Conservation (phyloP, 495 filamentous ascomycete species). For the Neurospora sp. region DNA sequence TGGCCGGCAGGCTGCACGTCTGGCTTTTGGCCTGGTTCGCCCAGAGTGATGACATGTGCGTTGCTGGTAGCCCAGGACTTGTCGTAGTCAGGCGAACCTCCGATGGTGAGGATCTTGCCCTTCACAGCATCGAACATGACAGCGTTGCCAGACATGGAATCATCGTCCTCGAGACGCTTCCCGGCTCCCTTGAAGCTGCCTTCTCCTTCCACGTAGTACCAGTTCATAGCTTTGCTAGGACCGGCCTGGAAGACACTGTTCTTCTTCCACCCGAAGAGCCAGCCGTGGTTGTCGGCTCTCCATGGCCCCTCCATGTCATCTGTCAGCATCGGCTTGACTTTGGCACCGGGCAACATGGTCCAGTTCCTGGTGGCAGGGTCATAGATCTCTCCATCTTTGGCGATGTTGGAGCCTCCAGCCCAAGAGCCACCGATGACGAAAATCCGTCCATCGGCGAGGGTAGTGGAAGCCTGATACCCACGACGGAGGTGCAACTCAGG, state of each 20-base stretch:
- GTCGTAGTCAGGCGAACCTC: conserved; percentile 16
- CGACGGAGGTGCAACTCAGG: conserved; percentile 38
- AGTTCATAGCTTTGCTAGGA: conserved; percentile 46
- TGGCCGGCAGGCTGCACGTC: not conserved
- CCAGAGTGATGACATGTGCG: not conserved
- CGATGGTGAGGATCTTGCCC: conserved; percentile 56
- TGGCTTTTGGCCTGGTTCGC: not conserved
- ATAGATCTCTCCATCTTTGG: conserved; percentile 6
- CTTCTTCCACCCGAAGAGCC: conserved; percentile 53
- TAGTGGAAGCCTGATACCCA: conserved; percentile 48
- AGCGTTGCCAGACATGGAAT: conserved; percentile 34
- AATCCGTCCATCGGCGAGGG: conserved; percentile 42
- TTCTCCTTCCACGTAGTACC: conserved; percentile 37
- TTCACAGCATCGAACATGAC: conserved; percentile 35
- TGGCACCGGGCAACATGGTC: conserved; percentile 16
- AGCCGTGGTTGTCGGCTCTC: conserved; percentile 46
- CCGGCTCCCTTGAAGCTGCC: conserved; percentile 33
- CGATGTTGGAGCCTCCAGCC: conserved; percentile 30
- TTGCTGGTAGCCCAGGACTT: not conserved
- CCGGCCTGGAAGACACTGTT: conserved; percentile 48
- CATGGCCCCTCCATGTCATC: conserved; percentile 35
- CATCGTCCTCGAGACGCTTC: conserved; percentile 26
- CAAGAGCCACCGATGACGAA: conserved; percentile 55
- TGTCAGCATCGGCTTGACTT: conserved; percentile 41
- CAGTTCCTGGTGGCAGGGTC: not conserved